Percentiles rank a stretch among this genome's conserved stretches.
phyloP scores from a whole-genome alignment of 331 rosid genomes.

The Acacia pycnantha region DNA sequence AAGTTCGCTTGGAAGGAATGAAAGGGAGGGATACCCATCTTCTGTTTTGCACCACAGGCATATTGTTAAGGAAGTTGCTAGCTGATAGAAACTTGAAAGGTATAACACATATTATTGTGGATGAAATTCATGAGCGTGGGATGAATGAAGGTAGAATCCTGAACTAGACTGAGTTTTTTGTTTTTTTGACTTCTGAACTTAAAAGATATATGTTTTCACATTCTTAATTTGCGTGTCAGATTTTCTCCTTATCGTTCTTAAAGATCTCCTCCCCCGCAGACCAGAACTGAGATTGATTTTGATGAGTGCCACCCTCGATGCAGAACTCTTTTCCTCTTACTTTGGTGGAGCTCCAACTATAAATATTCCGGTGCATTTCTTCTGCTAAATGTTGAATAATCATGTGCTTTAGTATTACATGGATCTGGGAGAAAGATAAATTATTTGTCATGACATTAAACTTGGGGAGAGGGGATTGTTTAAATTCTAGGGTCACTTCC shows the following conservation, averaged over 20 bases:
- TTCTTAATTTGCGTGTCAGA: constrained; percentile 56
- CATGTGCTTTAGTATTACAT: constrained; percentile 15
- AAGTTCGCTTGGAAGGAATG: constrained; percentile 95
- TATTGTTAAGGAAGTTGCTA: constrained; percentile 88
- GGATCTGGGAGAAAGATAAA: background rate
- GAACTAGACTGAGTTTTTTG: constrained; percentile 12
- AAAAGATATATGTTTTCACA: constrained; percentile 28
- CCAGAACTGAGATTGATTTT: constrained; percentile 86
- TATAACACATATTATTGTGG: constrained; percentile 90
- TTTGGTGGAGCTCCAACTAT: constrained; percentile 62
- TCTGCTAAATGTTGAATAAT: constrained; percentile 11
- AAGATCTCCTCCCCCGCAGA: constrained; percentile 83
- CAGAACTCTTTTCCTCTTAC: constrained; percentile 84
- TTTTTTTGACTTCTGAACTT: constrained; percentile 28
- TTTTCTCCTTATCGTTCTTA: constrained; percentile 92
- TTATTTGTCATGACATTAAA: background rate
- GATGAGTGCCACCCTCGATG: constrained; percentile 99
- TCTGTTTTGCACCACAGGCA: constrained; percentile 97
- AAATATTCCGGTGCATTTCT: constrained; percentile 67
- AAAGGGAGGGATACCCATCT: constrained; percentile 91
- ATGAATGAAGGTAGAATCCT: constrained; percentile 87
- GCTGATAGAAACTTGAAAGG: constrained; percentile 85
- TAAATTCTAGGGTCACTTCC: background rate
- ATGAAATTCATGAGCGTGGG: constrained; percentile 99
- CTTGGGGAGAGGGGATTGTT: background rate